Evolutionary conservation across 2,329 filamentous ascomycete genomes (phyloP).

Genomic region (Dactylellina cionopaga): DNA sequence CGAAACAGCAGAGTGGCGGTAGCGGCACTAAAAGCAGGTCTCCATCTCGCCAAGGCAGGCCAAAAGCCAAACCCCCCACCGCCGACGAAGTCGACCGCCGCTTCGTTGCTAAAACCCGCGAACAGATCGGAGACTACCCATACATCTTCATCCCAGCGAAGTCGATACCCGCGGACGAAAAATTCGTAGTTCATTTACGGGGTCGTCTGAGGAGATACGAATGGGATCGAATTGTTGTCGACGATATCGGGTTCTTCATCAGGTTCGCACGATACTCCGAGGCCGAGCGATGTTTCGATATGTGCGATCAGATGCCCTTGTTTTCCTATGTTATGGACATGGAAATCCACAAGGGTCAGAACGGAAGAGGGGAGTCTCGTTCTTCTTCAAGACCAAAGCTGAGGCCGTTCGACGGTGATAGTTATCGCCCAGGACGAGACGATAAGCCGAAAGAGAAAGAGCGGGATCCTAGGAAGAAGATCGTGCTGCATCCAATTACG

Average conservation of each 20-base stretch:
- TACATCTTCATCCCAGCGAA: slow-evolving; percentile 90
- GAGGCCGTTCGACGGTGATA: slow-evolving; percentile 68
- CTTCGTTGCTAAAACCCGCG: slow-evolving; percentile 63
- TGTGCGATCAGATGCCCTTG: slow-evolving; percentile 81
- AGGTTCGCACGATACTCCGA: slow-evolving; percentile 86
- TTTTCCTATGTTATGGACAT: slow-evolving; percentile 95
- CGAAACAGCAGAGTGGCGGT: slow-evolving; percentile 29
- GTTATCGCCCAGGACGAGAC: slow-evolving; percentile 74
- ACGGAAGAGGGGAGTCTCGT: slow-evolving; percentile 59
- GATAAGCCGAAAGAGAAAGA: slow-evolving; percentile 72
- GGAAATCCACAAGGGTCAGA: slow-evolving; percentile 76
- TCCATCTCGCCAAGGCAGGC: slow-evolving; percentile 56
- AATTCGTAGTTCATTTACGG: slow-evolving; percentile 88
- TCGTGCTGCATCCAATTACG: slow-evolving; percentile 87
- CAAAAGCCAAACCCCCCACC: slow-evolving; percentile 61
- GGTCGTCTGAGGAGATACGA: slow-evolving; percentile 85
- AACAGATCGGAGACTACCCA: slow-evolving; percentile 75
- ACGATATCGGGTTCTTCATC: slow-evolving; percentile 88
- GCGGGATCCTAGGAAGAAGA: slow-evolving; percentile 78
- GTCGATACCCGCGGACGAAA: slow-evolving; percentile 84
- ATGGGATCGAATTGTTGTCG: slow-evolving; percentile 82
- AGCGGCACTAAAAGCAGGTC: slow-evolving; percentile 19
- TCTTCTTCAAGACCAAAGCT: slow-evolving; percentile 61
- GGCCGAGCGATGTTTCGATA: slow-evolving; percentile 79
- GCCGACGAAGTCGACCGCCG: slow-evolving; percentile 56